Evolutionary conservation across 495 filamentous ascomycete species (phyloP), one percentile per base, ranked within the genome.

Genomic region (Aspergillus avenaceus): DNA sequence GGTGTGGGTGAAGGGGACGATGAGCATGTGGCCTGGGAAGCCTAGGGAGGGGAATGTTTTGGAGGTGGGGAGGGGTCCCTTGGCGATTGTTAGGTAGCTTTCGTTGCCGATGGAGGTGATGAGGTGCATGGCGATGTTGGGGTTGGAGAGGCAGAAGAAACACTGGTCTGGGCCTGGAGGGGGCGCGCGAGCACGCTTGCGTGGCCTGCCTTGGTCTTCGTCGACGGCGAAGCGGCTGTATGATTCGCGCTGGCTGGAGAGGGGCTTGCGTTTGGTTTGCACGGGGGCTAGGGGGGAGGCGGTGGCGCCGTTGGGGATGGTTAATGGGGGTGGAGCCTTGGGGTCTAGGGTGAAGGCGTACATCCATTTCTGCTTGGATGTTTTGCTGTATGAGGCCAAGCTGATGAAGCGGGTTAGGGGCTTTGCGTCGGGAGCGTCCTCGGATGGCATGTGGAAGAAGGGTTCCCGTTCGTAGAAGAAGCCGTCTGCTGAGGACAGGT

Each of bases 131-230:
- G 87, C 84, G 23, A 95, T 68, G 46, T 83, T 84, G 14, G 84
- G 81, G 62, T 93, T 97, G 8, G 85, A 87, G 4, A 97, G 75
- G 63, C 93, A 98, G 76, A 98, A 97, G 76, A 92, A 98, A 64
- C 93, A 98, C 53, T 82, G 76, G 19, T 85, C 83, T 0, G 90
- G 90, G 3, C 82, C 82, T 4, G 87, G 84, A 1, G 86, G 87
- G 8, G 79, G 74, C 9, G 66, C 74, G 8, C 81, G 76, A 21
- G 66, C 56, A 31, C 79, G 75, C 49, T 90, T 86, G 25, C 69
- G 67, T n/a, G 74, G 65, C 19, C 73, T 70, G 28, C 69, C 55
- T 31, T 62, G 53, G 34, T 64, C 52, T 37, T 73, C 64, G 40
- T 68, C 56, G 45, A 64, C 60, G 22, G 78, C 72, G 63, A 87